Conservation (phyloP, 768 basidiomycete species). For the Pseudohyphozyma bogoriensis region DNA sequence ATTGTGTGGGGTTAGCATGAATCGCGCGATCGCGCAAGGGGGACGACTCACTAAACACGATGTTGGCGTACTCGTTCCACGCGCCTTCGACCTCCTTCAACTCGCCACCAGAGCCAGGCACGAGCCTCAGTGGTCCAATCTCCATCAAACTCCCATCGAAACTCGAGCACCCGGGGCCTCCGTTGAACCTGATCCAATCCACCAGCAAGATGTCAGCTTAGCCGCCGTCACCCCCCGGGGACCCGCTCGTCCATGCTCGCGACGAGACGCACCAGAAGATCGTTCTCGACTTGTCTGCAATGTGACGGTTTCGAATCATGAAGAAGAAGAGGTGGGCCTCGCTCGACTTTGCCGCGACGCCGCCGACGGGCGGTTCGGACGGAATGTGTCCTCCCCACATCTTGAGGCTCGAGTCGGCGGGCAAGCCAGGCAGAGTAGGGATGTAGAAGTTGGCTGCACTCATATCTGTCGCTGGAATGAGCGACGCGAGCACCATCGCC, state of each 20-base stretch:
- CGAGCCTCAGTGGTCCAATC: slow-evolving; percentile 78
- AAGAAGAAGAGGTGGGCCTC: slow-evolving; percentile 79
- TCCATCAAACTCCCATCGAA: slow-evolving; percentile 99
- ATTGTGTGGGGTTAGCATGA: too few relatives aligned
- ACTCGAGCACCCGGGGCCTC: slow-evolving; percentile 88
- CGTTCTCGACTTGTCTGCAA: slow-evolving; percentile 78
- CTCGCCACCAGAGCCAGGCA: slow-evolving; percentile 60
- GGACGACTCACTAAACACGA: slow-evolving; percentile 28
- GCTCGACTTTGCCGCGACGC: slow-evolving; percentile 50
- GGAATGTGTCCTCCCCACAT: slow-evolving; percentile 73
- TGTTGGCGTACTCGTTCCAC: slow-evolving; percentile 64
- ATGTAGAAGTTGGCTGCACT: slow-evolving; percentile 29
- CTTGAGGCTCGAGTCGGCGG: slow-evolving; percentile 60
- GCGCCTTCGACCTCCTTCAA: slow-evolving; percentile 59
- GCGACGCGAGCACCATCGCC: too few relatives aligned
- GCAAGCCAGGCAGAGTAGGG: slow-evolving; percentile 54
- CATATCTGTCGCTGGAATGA: slow-evolving; percentile 6
- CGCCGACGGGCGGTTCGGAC: slow-evolving; percentile 50
- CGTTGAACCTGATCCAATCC: slow-evolving; percentile 16
- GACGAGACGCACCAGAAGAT: slow-evolving; percentile 61
- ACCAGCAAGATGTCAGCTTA: background rate
- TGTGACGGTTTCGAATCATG: slow-evolving; percentile 71
- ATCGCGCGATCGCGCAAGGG: background rate
- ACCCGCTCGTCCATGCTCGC: slow-evolving; percentile 5
- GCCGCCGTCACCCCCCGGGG: too few relatives aligned